phyloP scores from a whole-genome alignment of 768 basidiomycete genomes.

The Termitomyces sp. region DNA sequence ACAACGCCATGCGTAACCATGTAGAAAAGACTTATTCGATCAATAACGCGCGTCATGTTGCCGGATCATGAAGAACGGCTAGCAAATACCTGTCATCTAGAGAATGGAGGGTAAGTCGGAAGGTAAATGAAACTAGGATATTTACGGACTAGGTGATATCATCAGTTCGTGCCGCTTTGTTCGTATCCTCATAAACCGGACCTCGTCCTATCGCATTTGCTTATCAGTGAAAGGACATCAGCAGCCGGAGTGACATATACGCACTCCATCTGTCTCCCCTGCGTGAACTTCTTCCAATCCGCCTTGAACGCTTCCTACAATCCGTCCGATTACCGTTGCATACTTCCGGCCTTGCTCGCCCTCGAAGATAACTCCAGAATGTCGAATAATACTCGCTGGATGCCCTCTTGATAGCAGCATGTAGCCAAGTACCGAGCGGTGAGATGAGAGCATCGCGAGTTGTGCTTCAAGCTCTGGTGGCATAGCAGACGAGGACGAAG shows the following conservation, averaged over 20 bases:
- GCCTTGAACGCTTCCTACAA: conserved; percentile 73
- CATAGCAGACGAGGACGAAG: conserved; percentile 29
- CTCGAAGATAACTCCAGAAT: conserved; percentile 82
- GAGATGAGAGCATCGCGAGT: conserved; percentile 67
- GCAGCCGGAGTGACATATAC: not conserved
- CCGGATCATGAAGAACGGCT: conserved; percentile 79
- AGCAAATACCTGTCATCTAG: conserved; percentile 76
- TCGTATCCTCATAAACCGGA: conserved; percentile 85
- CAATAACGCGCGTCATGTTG: conserved; percentile 25
- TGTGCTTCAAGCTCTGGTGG: conserved; percentile 82
- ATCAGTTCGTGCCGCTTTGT: conserved; percentile 90
- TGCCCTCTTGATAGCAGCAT: conserved; percentile 73
- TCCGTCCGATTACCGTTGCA: conserved; percentile 63
- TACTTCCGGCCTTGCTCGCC: conserved; percentile 79
- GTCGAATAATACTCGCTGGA: conserved; percentile 75
- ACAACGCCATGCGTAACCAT: not conserved
- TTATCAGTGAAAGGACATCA: not conserved
- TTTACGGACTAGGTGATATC: conserved; percentile 80
- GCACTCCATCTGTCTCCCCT: conserved; percentile 20
- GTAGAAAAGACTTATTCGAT: not conserved
- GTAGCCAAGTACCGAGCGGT: conserved; percentile 84
- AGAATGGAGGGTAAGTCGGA: not conserved
- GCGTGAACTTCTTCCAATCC: conserved; percentile 76
- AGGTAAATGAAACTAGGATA: not conserved
- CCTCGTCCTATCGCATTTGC: conserved; percentile 56